Evolutionary conservation across 257 asterid genomes (phyloP).

Genomic region (Fraxinus excelsior): DNA sequence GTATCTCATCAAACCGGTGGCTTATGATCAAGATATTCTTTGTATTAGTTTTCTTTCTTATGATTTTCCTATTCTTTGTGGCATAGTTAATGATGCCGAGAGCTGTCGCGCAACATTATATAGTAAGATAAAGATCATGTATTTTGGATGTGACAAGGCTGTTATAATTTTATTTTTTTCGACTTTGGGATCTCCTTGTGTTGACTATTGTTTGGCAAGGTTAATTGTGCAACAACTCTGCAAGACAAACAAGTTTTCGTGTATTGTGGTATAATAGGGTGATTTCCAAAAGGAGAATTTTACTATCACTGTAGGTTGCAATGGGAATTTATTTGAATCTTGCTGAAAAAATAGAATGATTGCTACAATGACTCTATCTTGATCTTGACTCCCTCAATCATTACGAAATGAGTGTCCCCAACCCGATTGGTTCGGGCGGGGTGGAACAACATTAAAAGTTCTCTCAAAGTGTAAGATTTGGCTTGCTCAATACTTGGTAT

Average conservation of each 20-base stretch:
- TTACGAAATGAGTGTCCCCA: neutral
- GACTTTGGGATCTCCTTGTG: neutral
- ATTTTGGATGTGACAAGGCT: constrained; percentile 11
- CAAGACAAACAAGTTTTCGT: neutral
- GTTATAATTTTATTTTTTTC: neutral
- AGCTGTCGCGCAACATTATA: neutral
- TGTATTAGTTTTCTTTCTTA: constrained; percentile 84
- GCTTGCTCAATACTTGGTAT: no score
- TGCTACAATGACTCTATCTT: neutral
- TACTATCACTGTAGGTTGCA: neutral
- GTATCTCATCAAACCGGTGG: constrained; percentile 98
- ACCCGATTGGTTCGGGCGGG: neutral
- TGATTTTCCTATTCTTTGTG: constrained; percentile 91
- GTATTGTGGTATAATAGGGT: constrained; percentile 19
- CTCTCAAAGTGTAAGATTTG: no score
- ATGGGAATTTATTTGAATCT: neutral
- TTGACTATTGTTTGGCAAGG: constrained; percentile 27
- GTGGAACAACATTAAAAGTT: no score
- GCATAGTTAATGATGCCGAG: constrained; percentile 39
- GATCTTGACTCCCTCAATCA: neutral
- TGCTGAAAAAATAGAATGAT: neutral
- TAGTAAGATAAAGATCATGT: constrained; percentile 27
- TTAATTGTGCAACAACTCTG: constrained; percentile 9
- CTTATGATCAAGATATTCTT: constrained; percentile 94
- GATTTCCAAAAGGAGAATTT: neutral